Evolutionary conservation across 2,329 filamentous ascomycete genomes (phyloP), one percentile per base, ranked within the genome.

Genomic region (Ophiognomonia clavigignenti-juglandacearum): DNA sequence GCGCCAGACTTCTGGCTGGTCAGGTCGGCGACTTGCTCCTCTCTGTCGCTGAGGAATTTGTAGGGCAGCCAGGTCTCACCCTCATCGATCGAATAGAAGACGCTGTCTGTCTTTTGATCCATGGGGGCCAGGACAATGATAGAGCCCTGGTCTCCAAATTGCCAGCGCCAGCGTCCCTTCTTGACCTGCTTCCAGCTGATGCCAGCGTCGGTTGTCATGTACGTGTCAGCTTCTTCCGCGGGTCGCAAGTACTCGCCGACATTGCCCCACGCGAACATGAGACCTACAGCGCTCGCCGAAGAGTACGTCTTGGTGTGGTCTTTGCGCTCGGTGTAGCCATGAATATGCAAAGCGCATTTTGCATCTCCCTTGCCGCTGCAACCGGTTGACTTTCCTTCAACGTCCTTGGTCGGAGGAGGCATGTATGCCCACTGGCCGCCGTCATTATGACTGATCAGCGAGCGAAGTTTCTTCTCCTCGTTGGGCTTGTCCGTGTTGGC

Each of bases 391-490:
- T 92, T 87, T 56, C 80, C 82, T 24, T 93, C 81, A 1, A 78
- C 72, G 56, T 92, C 83, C 56, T 82, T 78, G 31, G 67, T 60
- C 0, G 90, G 92, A n/a, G 89, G 83, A 10, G 80, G 67, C 9
- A 98, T 69, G 53, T 83, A 82, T 23, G 74, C 75, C 93, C 93
- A 98, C 61, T 91, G 82, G 1, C 87, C 86, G 27, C 92, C 93
- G 61, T 98, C 93, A 59, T 96, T 97, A 69, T 98, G 93, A 1
- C 90, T 96, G 60, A 98, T 96, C 72, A 86, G 83, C 31, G 88
- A 93, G 64, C 89, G 88, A 41, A 96, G 75, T 61, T 83, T 84
- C 74, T 98, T 98, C 35, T 75, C 72, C 19, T 77, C 74, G 16
- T 82, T 82, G 37, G 75, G 72, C 43, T 83, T 80, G 27, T 85